phyloP scores from a whole-genome alignment of 345 rosid genomes.

The Eucalyptus shirleyi region DNA sequence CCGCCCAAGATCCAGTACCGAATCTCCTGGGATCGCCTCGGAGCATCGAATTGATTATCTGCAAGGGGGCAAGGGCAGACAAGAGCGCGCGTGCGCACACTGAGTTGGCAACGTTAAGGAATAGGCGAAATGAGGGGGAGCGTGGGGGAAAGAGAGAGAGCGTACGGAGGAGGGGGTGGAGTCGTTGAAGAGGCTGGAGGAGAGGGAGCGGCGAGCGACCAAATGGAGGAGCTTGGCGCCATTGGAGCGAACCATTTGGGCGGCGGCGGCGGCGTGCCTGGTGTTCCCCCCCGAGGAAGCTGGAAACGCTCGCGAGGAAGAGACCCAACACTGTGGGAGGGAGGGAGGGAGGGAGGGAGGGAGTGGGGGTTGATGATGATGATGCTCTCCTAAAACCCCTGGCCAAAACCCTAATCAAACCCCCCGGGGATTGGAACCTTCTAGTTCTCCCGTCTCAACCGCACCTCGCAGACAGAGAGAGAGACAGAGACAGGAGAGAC shows the following conservation, averaged over 20 bases:
- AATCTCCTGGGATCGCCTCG: slow-evolving; percentile 37
- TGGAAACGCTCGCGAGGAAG: neutral
- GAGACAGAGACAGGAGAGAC: neutral
- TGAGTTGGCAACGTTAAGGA: neutral
- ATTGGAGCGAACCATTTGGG: slow-evolving; percentile 43
- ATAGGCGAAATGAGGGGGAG: neutral
- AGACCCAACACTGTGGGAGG: neutral
- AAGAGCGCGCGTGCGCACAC: neutral
- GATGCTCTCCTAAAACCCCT: slow-evolving; percentile 12
- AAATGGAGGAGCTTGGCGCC: slow-evolving; percentile 48
- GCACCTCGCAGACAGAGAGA: neutral
- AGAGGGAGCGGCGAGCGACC: slow-evolving; percentile 36
- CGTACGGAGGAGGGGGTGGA: slow-evolving; percentile 21
- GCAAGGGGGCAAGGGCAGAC: neutral
- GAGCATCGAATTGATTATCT: slow-evolving; percentile 21
- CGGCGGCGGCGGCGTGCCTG: neutral
- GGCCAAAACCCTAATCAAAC: slow-evolving; percentile 8
- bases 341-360: neutral
- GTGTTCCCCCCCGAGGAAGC: neutral
- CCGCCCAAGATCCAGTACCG: slow-evolving; percentile 11
- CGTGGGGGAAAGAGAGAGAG: neutral
- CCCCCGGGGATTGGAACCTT: neutral
- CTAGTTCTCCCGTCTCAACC: neutral
- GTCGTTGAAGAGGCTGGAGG: slow-evolving; percentile 12
- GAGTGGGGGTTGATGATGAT: too few relatives aligned